Evolutionary conservation across 352 stramenopile genomes (phyloP).

Genomic region (Globisporangium abappressorium): DNA sequence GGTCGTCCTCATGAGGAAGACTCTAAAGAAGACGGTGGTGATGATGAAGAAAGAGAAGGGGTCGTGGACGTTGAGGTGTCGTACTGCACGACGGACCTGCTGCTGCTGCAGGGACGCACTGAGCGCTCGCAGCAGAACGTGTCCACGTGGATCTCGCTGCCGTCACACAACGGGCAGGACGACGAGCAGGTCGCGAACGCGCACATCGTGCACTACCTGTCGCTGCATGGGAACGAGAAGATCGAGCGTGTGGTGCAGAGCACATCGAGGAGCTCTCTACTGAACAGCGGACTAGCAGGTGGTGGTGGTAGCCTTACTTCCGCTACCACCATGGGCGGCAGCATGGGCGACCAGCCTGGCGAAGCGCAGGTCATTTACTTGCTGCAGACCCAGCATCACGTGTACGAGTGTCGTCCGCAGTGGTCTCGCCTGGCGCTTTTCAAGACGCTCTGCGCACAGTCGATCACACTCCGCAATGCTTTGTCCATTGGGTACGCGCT

Average conservation of each 20-base stretch:
- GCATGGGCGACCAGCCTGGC: constrained; percentile 14
- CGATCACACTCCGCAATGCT: constrained; percentile 60
- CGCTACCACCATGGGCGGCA: constrained; percentile 9
- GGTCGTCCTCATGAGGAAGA: neutral
- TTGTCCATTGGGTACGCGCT: constrained; percentile 85
- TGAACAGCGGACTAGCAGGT: neutral
- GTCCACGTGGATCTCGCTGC: constrained; percentile 79
- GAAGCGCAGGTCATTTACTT: constrained; percentile 78
- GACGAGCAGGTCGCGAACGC: constrained; percentile 36
- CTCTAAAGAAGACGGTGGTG: neutral
- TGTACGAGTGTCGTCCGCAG: constrained; percentile 84
- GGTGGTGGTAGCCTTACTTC: neutral
- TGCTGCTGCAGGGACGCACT: constrained; percentile 69
- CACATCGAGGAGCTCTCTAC: constrained; percentile 27
- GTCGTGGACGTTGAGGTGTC: constrained; percentile 57
- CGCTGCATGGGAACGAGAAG: constrained; percentile 68
- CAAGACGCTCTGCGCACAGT: constrained; percentile 52
- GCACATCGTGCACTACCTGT: constrained; percentile 80
- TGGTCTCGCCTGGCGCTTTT: constrained; percentile 84
- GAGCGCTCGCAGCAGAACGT: constrained; percentile 35
- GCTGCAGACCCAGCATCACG: constrained; percentile 73
- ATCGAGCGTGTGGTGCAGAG: constrained; percentile 72
- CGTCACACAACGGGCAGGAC: constrained; percentile 59
- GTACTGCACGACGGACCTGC: constrained; percentile 80
- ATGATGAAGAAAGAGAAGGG: constrained; percentile 11